Evolutionary conservation across 441 rosid genomes (phyloP).

Genomic region (Aquilaria agallochum): DNA sequence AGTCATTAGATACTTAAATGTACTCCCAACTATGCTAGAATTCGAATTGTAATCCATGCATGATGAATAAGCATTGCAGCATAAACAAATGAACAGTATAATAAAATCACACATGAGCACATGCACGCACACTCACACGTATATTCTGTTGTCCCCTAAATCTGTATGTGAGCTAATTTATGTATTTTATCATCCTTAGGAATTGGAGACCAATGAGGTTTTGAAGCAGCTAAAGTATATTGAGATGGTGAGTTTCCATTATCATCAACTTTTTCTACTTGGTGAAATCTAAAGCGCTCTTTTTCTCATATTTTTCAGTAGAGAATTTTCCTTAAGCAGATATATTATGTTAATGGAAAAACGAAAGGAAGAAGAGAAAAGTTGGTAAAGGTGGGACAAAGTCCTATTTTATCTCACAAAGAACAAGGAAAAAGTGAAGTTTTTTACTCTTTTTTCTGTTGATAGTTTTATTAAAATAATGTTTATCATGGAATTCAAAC

Average conservation of each 20-base stretch:
- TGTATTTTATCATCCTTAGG: conserved; percentile 40
- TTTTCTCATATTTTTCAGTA: neutral
- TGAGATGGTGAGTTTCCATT: conserved; percentile 44
- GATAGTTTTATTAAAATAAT: too few species aligned
- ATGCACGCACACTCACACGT: too few species aligned
- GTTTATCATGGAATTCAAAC: too few species aligned
- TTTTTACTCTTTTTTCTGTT: too few species aligned
- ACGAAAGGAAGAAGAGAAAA: neutral
- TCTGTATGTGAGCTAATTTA: neutral
- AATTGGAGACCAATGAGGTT: conserved; percentile 71
- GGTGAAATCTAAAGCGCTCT: neutral
- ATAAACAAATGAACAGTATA: too few species aligned
- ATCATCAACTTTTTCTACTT: neutral
- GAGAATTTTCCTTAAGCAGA: conserved; percentile 1
- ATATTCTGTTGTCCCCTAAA: neutral
- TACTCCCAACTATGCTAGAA: neutral
- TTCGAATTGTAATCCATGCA: neutral
- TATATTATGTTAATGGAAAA: neutral
- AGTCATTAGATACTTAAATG: neutral
- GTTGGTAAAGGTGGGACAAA: neutral
- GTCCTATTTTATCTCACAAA: too few species aligned
- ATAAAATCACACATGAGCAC: too few species aligned
- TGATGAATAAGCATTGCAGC: neutral
- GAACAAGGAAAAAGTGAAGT: too few species aligned
- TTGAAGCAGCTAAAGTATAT: conserved; percentile 73